Base-by-base conservation (phyloP, 2,329 filamentous ascomycete species). In the Drechslerella dactyloides region DNA sequence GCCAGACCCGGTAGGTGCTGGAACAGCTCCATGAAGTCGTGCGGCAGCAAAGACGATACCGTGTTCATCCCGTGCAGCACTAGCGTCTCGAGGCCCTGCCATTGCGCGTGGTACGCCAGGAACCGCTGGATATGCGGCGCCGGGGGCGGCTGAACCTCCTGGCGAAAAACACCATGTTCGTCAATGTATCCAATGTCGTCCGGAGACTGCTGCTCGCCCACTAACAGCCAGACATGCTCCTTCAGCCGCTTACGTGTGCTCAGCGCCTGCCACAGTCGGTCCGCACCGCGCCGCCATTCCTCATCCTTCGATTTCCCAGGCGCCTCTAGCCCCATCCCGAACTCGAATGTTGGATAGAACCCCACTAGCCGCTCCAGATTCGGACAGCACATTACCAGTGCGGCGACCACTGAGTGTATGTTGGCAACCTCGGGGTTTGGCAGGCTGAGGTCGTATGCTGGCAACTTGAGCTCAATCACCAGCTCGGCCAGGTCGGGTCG, bases 161-260 rank as follows among this genome's bases (percentile, higher is more conserved):
- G 69, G 17, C 61, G 62, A 19, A 66, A 73, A n/a, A 73, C 56
- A 19, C 69, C 69, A 15, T 73, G 50, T 17, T 65, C 69, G 13
- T 73, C 69, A 30, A 73, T 42, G 52, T 66, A 70, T 19, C 66
- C 66, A 50, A 70, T 73, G 51, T 73, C 69, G 30, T 73, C 69
- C 3, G 60, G 61, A 24, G 69, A 73, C 24, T 62, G 61, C 24
- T 62, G 55, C 35, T 73, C 69, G 27, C 69, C 69, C 17, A 65
- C 62, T 6, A 73, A 51, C 17, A 73, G 56, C 69, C 69, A 73
- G 17, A 73, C 69, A 30, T 73, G 69, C 42, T 73, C 69, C 56
- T 66, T 73, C 17, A 73, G 19, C 19, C 33, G 30, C 30, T 66
- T 73, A 21, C 69, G 61, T 30, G 69, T 73, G 44, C 69, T 62